Conservation (phyloP, 1,139 yeast species). For the Petasospora rhodanensis region DNA sequence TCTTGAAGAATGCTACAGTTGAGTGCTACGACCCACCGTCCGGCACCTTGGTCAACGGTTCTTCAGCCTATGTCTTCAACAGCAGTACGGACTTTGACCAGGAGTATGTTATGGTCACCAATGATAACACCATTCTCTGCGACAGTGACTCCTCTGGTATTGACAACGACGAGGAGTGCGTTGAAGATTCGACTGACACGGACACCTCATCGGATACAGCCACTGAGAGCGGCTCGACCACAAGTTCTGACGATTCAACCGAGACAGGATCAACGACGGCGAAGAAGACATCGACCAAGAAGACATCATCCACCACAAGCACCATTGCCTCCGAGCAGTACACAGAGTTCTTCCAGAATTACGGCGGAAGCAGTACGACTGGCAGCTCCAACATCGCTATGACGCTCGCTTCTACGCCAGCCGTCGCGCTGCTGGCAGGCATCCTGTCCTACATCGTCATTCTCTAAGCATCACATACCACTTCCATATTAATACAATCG, state of each 20-base stretch:
- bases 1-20: constrained; percentile 54
- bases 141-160: constrained; percentile 60
- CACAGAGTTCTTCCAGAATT: constrained; percentile 8
- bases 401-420: constrained; percentile 2
- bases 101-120: constrained; percentile 50
- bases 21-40: constrained; percentile 70
- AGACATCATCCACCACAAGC: constrained; percentile 3
- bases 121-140: constrained; percentile 56
- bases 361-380: not conserved
- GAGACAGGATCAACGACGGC: not conserved
- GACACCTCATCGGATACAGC: constrained; percentile 4
- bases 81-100: constrained; percentile 40
- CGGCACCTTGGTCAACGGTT: constrained; percentile 40
- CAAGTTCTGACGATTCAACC: constrained; percentile 6
- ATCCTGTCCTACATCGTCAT: constrained; percentile 4
- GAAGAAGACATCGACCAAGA: constrained; percentile 2
- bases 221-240: constrained; percentile 9
- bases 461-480: not conserved
- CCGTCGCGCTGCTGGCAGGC: constrained; percentile 7
- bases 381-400: constrained; percentile 6
- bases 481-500: too few relatives aligned
- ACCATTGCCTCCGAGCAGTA: constrained; percentile 6
- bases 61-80: constrained; percentile 56
- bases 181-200: constrained; percentile 7
- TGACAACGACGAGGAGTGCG: constrained; percentile 41